Base-by-base conservation (phyloP, 1,284 basidiomycete genomes). In the Rhodotorula sp. region DNA sequence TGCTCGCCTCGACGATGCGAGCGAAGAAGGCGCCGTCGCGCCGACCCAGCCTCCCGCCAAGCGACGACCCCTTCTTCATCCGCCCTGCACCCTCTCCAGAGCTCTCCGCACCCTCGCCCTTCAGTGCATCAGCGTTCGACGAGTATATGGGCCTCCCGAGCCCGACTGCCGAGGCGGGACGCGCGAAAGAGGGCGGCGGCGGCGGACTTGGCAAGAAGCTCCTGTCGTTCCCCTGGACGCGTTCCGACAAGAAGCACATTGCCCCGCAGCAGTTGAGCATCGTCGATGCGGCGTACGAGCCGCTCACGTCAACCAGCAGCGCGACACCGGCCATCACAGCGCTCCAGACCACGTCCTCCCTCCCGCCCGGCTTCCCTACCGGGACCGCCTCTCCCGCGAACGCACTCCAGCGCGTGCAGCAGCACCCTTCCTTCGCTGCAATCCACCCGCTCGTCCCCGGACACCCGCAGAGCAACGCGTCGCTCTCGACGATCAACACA, bases 401-500 rank as follows among this genome's bases (percentile, higher is more conserved):
- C 29, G 29, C 32, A 29, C 29, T 54, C 15, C 15, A 32, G 17
- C 29, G 51, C 4, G 51, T 57, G 19, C 68, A 48, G 17, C 69
- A 71, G 37, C 65, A 61, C 51, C 58, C 69, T 0, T 66, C 62
- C 22, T 37, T 61, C 57, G 63, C 50, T 22, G n/a, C 44, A 13
- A 50, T 57, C 54, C 10, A 15, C 9, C 1, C 39, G 56, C 56
- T 41, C 15, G 34, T 46, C 37, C 39, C 64, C 13, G 46, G 53
- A 1, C 67, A 59, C 48, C 41, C 27, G 25, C 51, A 65, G 34
- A 63, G 55, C 46, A 68, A 63, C 39, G 61, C 71, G 32, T 69
- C 75, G 34, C 62, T 74, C 7, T 72, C 75, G 34, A 72, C 75
- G 1, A 59, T 67, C 63, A 50, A 54, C 9, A 74, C 73, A 27